phyloP scores from a whole-genome alignment of 768 basidiomycete genomes.

The Xanthoconium purpureum region DNA sequence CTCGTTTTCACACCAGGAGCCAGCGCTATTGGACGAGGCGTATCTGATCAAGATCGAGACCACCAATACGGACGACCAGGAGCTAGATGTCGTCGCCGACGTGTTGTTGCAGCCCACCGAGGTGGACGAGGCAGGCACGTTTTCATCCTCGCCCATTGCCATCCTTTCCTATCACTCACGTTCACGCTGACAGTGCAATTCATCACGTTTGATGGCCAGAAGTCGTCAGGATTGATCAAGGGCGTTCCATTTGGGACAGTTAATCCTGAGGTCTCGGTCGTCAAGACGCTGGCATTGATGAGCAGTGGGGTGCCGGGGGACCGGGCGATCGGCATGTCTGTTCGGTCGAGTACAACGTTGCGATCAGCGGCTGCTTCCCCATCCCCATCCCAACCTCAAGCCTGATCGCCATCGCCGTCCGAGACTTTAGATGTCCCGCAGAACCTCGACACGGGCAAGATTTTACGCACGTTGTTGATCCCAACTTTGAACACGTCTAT shows the following conservation, averaged over 20 bases:
- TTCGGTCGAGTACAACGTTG: conserved; percentile 52
- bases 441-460: conserved; percentile 44
- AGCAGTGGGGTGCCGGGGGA: conserved; percentile 65
- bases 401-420: conserved; percentile 2
- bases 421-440: not conserved
- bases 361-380: not conserved
- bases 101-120: conserved; percentile 77
- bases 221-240: conserved; percentile 72
- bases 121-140: conserved; percentile 65
- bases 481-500: conserved; percentile 62
- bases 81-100: conserved; percentile 61
- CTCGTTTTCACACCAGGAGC: conserved; percentile 54
- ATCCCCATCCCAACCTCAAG: not conserved
- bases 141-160: not conserved
- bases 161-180: not conserved
- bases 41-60: conserved; percentile 72
- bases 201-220: conserved; percentile 59
- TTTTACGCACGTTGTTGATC: conserved; percentile 62
- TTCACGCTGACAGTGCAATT: conserved; percentile 44
- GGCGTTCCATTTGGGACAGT: conserved; percentile 66
- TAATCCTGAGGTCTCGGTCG: conserved; percentile 50
- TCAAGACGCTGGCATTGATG: conserved; percentile 63
- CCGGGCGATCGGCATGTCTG: conserved; percentile 75
- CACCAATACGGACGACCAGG: conserved; percentile 65
- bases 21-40: conserved; percentile 79